Evolutionary conservation across 2,329 filamentous ascomycete species (phyloP).

Genomic region (Stylonectria norvegica): DNA sequence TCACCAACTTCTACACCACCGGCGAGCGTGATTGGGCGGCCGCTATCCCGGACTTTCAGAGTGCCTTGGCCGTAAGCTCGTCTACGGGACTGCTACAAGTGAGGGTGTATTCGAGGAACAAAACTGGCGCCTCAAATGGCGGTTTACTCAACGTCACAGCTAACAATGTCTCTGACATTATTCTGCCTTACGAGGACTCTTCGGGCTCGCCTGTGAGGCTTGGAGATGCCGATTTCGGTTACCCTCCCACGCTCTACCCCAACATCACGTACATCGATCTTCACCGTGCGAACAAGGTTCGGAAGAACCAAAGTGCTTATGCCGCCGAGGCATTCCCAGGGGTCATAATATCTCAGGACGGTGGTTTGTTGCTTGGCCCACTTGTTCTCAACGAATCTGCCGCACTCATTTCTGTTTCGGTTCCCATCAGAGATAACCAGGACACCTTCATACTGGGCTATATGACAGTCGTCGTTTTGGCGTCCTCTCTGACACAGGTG

Average conservation of each 20-base stretch:
- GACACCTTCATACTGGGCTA: conserved; percentile 69
- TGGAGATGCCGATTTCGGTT: conserved; percentile 62
- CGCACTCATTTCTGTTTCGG: conserved; percentile 75
- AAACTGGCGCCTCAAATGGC: conserved; percentile 46
- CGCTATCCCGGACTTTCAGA: conserved; percentile 63
- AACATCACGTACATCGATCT: conserved; percentile 66
- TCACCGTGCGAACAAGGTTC: conserved; percentile 37
- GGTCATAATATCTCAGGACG: conserved; percentile 47
- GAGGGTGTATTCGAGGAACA: conserved; percentile 67
- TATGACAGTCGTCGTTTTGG: conserved; percentile 75
- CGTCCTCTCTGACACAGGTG: conserved; percentile 59
- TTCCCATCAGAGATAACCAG: conserved; percentile 68
- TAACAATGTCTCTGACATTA: conserved; percentile 44
- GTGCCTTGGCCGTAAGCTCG: conserved; percentile 62
- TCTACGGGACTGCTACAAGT: conserved; percentile 64
- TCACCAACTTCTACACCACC: conserved; percentile 51
- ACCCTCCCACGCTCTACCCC: conserved; percentile 70
- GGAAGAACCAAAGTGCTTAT: conserved; percentile 40
- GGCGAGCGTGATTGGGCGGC: conserved; percentile 54
- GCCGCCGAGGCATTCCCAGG: conserved; percentile 49
- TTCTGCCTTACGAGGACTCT: conserved; percentile 57
- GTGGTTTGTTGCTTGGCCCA: conserved; percentile 72
- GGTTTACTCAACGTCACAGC: conserved; percentile 66
- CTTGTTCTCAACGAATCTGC: conserved; percentile 68
- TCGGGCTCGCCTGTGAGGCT: conserved; percentile 60